Percentiles rank a stretch among this genome's conserved stretches.
Evolutionary conservation across 352 stramenopile species (phyloP).

Genomic region (Ochromonadaceae sp.): DNA sequence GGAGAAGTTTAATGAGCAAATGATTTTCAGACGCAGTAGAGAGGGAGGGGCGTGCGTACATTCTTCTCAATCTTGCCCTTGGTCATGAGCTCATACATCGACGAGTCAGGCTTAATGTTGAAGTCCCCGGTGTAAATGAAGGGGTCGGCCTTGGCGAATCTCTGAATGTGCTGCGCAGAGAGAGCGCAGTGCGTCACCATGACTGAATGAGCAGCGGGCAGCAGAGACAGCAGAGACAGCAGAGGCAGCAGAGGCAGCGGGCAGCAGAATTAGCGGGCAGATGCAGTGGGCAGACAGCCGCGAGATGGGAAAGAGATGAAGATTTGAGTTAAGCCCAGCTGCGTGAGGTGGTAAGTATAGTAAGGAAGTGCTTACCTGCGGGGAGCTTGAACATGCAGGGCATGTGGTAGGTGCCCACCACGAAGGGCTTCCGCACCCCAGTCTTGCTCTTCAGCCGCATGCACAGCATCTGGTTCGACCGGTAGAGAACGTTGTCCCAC

Average conservation of each 20-base stretch:
- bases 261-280: neutral
- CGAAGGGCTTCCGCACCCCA: conserved; percentile 31
- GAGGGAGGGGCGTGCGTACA: conserved; percentile 5
- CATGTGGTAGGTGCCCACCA: conserved; percentile 64
- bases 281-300: neutral
- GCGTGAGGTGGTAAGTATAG: too few species aligned
- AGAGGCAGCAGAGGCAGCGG: conserved; percentile 19
- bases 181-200: conserved; percentile 56
- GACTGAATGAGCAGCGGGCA: too few species aligned
- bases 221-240: too few species aligned
- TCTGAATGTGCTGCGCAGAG: conserved; percentile 31
- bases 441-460: conserved; percentile 30
- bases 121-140: conserved; percentile 60
- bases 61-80: conserved; percentile 33
- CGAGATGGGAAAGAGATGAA: too few species aligned
- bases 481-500: too few species aligned
- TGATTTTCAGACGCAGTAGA: conserved; percentile 8
- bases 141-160: conserved; percentile 28
- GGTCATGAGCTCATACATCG: conserved; percentile 52
- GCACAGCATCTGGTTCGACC: conserved; percentile 47
- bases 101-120: conserved; percentile 52
- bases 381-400: conserved; percentile 48
- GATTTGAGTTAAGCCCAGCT: too few species aligned
- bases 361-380: too few species aligned
- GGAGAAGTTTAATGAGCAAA: conserved; percentile 29